These are phyloP conservation scores for Nakaseomyces kungkrabaensis DNA, from an alignment of 1,139 yeast species.

Conservation along the genomic window DNA sequence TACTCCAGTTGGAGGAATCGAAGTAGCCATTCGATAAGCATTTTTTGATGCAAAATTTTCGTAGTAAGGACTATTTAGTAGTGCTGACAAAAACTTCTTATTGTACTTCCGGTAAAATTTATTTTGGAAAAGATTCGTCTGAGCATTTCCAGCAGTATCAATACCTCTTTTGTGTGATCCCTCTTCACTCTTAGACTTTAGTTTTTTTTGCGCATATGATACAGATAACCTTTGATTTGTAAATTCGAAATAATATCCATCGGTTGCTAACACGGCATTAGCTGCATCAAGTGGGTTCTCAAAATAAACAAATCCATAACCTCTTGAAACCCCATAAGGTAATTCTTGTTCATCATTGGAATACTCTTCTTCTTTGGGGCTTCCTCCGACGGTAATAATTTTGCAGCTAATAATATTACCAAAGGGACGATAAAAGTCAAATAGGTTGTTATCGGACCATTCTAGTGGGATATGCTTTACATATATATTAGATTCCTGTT, in stretches of 20 bases:
- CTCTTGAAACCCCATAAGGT: constrained; percentile 32
- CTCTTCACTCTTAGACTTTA: not conserved
- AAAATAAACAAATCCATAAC: constrained; percentile 45
- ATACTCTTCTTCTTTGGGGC: constrained; percentile 10
- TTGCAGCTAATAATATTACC: constrained; percentile 41
- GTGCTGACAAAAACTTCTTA: constrained; percentile 10
- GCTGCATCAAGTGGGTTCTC: constrained; percentile 39
- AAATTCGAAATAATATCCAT: constrained; percentile 25
- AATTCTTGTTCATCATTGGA: constrained; percentile 7
- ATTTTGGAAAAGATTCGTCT: not conserved
- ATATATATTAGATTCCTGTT: constrained; percentile 30
- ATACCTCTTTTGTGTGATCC: too few species aligned
- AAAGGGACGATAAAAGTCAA: constrained; percentile 28
- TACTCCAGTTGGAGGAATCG: not conserved
- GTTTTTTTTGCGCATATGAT: constrained; percentile 26
- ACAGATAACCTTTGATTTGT: constrained; percentile 21
- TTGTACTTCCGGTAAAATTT: constrained; percentile 6
- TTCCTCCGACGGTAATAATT: constrained; percentile 37
- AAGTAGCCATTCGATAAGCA: not conserved
- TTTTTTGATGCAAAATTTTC: constrained; percentile 3
- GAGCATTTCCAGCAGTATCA: not conserved
- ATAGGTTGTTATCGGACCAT: constrained; percentile 26
- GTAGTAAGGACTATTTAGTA: constrained; percentile 8
- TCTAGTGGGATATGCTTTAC: constrained; percentile 27
- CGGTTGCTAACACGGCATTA: constrained; percentile 37